Base-by-base conservation (phyloP, 2,329 filamentous ascomycete species). In the Keithomyces neogunnii region DNA sequence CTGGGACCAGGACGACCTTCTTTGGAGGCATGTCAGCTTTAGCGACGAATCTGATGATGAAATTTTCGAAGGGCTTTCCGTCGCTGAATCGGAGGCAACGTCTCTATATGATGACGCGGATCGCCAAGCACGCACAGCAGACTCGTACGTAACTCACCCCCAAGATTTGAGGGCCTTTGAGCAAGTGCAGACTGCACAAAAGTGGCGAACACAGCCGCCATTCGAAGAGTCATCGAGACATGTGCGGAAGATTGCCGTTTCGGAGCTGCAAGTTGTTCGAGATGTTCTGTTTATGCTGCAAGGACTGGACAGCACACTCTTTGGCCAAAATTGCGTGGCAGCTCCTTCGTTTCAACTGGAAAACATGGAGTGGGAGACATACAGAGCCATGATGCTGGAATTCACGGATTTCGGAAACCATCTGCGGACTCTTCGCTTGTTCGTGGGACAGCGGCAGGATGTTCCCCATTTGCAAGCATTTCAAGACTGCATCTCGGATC, bases 281-380 rank as follows among this genome's bases (percentile, higher is more conserved):
- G 90, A 97, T 50, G 80, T 82, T 0, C 72, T 96, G 0, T 92
- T 89, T 60, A 95, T 96, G 88, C 76, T 97, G 0, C 80, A 82
- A 50, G 91, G 91, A 1, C 71, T 93, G 3, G 78, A 84, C 5
- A 92, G 87, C 2, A 85, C 82, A 2, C 63, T 96, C 1, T 96
- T 91, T 60, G 70, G 69, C 51, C 28, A 58, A 3, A 61, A 73
- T 47, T 72, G 69, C 11, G 56, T 63, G 5, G 71, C 72, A 0
- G 63, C 68, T 2, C 60, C 68, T 3, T 59, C 59, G 1, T 79
- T 73, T 50, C 73, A 79, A 51, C 69, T 81, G 30, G 60, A 66
- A 0, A 70, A 76, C 51, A 64, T 79, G 9, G 73, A 74, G 0
- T 73, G 70, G 71, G 72, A 77, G 28, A 72, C 76, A 1, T 73